A percentile compares a stretch with the other conserved stretches of the same genome.
Conservation (phyloP, 176 grass and related monocot genomes). For the Eleusine indica region DNA sequence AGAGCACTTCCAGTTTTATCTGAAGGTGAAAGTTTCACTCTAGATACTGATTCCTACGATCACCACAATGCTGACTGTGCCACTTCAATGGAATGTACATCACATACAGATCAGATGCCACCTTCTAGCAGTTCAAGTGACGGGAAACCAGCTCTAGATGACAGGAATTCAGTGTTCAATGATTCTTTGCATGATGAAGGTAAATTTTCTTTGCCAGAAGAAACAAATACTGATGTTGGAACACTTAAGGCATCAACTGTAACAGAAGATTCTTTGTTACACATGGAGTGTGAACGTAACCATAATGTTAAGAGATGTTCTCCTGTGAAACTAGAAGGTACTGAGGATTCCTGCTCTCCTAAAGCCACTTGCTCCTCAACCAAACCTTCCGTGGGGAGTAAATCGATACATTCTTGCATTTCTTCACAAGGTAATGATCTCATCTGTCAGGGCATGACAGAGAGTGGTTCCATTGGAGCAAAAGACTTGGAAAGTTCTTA, state of each 20-base stretch:
- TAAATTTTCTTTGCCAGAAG: slow-evolving; percentile 13
- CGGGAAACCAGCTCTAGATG: slow-evolving; percentile 29
- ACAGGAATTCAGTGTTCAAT: slow-evolving; percentile 13
- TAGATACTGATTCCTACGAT: slow-evolving; percentile 13
- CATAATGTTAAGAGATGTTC: slow-evolving; percentile 26
- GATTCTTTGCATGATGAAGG: slow-evolving; percentile 29
- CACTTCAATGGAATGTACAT: neutral
- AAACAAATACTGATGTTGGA: slow-evolving; percentile 29
- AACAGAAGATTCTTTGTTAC: slow-evolving; percentile 8
- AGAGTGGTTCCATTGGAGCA: slow-evolving; percentile 27
- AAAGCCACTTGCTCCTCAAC: slow-evolving; percentile 18
- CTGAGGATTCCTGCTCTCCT: slow-evolving; percentile 9
- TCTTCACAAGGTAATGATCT: slow-evolving; percentile 21
- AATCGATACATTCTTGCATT: slow-evolving; percentile 30
- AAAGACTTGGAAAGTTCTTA: slow-evolving; percentile 25
- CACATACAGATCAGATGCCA: slow-evolving; percentile 17
- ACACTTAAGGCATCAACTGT: slow-evolving; percentile 7
- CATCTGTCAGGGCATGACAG: slow-evolving; percentile 39
- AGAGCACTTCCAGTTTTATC: slow-evolving; percentile 1
- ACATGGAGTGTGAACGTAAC: slow-evolving; percentile 1
- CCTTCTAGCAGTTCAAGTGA: slow-evolving; percentile 22
- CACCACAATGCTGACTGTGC: slow-evolving; percentile 18
- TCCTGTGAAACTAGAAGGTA: neutral
- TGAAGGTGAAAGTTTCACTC: slow-evolving; percentile 27
- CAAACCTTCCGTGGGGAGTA: slow-evolving; percentile 4